Conservation (phyloP, 441 rosid species). For the Gossypium lobatum region DNA sequence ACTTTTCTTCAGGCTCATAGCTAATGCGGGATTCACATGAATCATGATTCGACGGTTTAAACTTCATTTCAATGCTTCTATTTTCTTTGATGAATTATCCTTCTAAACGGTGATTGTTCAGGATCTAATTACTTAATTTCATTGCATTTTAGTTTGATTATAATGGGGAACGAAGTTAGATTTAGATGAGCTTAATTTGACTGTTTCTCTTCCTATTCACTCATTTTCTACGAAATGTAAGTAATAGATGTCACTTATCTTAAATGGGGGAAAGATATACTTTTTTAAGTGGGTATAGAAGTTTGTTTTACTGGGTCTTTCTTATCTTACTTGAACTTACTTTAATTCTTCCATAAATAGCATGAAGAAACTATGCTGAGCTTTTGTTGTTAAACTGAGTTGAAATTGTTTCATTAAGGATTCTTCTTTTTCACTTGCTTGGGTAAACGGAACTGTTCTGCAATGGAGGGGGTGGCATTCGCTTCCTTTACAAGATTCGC, state of each 20-base stretch:
- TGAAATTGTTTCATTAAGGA: not conserved
- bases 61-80: not conserved
- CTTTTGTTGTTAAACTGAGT: not conserved
- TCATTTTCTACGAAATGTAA: not conserved
- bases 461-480: slow-evolving; percentile 23
- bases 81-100: not conserved
- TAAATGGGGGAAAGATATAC: not conserved
- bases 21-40: not conserved
- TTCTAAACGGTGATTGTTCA: not conserved
- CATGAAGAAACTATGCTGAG: not conserved
- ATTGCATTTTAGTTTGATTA: not conserved
- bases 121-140: not conserved
- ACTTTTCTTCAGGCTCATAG: not conserved
- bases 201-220: not conserved
- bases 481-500: slow-evolving; percentile 7
- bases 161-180: not conserved
- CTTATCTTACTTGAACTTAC: not conserved
- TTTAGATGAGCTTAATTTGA: not conserved
- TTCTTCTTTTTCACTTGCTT: not conserved
- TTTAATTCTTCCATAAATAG: not conserved
- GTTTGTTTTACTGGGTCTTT: not conserved
- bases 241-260: not conserved
- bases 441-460: not conserved
- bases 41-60: not conserved
- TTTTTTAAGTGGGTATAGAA: not conserved